Base-by-base conservation (phyloP, 78 protist genomes). In the Dictyostelium firmibasis region DNA sequence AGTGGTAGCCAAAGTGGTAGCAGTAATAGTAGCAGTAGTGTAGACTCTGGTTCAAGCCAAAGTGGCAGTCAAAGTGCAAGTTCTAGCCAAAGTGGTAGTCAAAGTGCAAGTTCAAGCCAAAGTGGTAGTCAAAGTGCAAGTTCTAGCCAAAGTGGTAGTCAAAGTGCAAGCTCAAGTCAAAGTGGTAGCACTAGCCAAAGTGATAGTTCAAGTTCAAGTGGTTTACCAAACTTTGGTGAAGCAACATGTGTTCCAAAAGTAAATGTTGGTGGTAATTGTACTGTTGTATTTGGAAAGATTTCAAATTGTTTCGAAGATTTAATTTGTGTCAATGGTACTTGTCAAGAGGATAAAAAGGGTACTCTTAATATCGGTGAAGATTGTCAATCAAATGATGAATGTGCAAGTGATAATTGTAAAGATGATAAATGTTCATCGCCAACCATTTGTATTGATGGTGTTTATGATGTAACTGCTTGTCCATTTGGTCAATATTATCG, bases 241-340 rank as follows among this genome's bases (percentile, higher is more conserved):
- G 38, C 25, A 3, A 72, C 79, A 27, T 72, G 79, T 72, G 36
- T 33, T 33, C 44, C 79, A 72, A 72, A 72, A 33, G 79, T 72
- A 29, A 35, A 72, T 72, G 44, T 72, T 72, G 79, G 79, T 33
- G 79, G 79, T 33, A 18, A 8, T 33, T 72, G 79, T 72, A 72
- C 33, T 29, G 43, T 35, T 14, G 8, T 72, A 1, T 31, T 33
- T 33, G 79, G 43, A 33, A 31, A 11, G 6, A 13, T 72, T 33
- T 72, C 79, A 72, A 72, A 72, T 72, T 72, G 79, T 72, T 72
- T 72, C 18, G 38, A 27, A 31, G 79, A 72, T 33, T 72, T 72
- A 72, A 14, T 72, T 33, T 72, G 79, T 72, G 38, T 72, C 41
- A 33, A 72, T 72, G 79, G 43, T 72, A 72, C 36, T 14, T 72